Percentiles rank a stretch among this genome's conserved stretches.
Evolutionary conservation across 768 basidiomycete species (phyloP).

Genomic region (Stropharia rugosoannulata): DNA sequence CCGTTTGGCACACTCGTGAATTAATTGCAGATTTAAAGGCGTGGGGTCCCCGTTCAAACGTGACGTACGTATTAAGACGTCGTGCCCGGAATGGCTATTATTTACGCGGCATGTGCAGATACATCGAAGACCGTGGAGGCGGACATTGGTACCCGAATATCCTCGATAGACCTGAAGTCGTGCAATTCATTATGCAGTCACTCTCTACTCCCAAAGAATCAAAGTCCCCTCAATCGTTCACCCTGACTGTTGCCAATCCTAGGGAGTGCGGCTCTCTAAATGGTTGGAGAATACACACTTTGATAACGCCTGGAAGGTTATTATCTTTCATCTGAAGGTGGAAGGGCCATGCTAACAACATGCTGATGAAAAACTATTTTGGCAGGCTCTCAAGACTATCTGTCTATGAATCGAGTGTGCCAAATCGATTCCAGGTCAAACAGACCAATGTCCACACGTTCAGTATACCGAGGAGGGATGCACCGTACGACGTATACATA

Average conservation of each 20-base stretch:
- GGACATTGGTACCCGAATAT: constrained; percentile 73
- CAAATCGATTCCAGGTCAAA: constrained; percentile 10
- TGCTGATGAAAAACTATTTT: neutral
- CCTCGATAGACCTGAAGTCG: constrained; percentile 53
- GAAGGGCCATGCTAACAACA: neutral
- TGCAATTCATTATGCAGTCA: constrained; percentile 50
- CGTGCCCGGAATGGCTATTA: neutral
- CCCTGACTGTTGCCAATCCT: constrained; percentile 72
- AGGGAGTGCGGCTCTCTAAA: constrained; percentile 66
- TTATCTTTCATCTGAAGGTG: constrained; percentile 12
- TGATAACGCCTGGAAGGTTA: constrained; percentile 70
- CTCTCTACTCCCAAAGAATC: constrained; percentile 9
- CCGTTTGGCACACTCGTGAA: constrained; percentile 81
- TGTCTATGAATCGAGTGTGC: constrained; percentile 16
- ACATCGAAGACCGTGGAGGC: constrained; percentile 58
- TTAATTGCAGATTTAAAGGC: constrained; percentile 55
- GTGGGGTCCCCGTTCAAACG: constrained; percentile 52
- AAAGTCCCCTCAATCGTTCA: constrained; percentile 42
- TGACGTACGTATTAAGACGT: constrained; percentile 39
- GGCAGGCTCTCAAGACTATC: constrained; percentile 38
- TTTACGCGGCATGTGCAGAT: constrained; percentile 31
- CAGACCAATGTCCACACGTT: constrained; percentile 19
- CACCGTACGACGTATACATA: constrained; percentile 11
- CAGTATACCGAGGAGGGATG: constrained; percentile 7
- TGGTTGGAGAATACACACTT: constrained; percentile 64